Base-by-base conservation (phyloP, 192 early-diverging fungal genomes). In the Coemansia guatemalensis region DNA sequence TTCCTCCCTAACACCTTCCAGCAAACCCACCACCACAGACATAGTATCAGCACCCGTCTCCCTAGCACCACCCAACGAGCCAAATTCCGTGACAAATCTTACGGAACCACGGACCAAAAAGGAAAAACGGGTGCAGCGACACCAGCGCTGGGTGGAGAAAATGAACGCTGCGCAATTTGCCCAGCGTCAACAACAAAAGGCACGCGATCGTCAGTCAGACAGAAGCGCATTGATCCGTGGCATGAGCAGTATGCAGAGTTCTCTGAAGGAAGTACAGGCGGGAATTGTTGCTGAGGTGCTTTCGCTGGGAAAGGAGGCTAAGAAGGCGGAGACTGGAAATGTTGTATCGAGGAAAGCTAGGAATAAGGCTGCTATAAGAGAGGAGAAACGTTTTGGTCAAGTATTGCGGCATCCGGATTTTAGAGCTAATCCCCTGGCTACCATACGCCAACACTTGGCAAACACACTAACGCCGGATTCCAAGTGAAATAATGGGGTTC, bases 351-450 rank as follows among this genome's bases (percentile, higher is more conserved):
- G 84, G 20, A 87, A 84, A 44, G 84, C 86, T 3, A 75, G 85
- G 39, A 84, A 84, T 50, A 84, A 85, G 71, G 86, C 86, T 52
- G 86, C 82, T 69, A 73, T 89, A 33, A 69, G 70, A 51, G 91
- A 93, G 55, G 89, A 90, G 33, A 75, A 85, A 52, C 82, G 91
- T n/a, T 88, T 93, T 64, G 85, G 86, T 50, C 88, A 90, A 69
- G 83, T 93, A 2, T 58, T 91, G 58, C 72, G 66, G 5, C 91
- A 93, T 67, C 84, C 86, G 14, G 84, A 88, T 21, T 93, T 91
- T 73, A 80, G 87, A 64, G 75, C 81, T 20, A 84, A 89, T 48
- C 87, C 91, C 3, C 60, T 93, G 29, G 83, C 82, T 14, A 89
- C 90, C 6, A 89, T 93, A 30, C 81, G 85, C 22, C 84, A 86